Conservation (phyloP, 1,284 basidiomycete genomes). For the Paramarasmius palmivorus region DNA sequence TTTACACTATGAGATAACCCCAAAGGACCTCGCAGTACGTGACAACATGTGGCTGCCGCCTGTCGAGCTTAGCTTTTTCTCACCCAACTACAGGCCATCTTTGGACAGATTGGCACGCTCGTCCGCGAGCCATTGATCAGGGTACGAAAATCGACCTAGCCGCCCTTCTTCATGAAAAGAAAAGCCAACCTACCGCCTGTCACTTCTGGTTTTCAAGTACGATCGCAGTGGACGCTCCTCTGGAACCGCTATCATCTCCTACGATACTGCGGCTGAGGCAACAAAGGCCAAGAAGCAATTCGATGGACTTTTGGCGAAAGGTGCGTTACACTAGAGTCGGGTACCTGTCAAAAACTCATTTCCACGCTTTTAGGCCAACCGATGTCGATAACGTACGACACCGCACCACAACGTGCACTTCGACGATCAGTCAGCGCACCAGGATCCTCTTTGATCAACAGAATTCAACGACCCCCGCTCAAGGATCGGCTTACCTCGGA, state of each 20-base stretch:
- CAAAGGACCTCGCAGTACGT: slow-evolving; percentile 85
- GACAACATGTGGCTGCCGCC: neutral
- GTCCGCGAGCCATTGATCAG: slow-evolving; percentile 90
- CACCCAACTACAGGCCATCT: slow-evolving; percentile 66
- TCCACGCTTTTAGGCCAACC: slow-evolving; percentile 69
- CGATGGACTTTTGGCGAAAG: slow-evolving; percentile 89
- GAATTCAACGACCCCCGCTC: slow-evolving; percentile 66
- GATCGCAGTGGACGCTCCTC: slow-evolving; percentile 94
- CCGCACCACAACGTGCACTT: slow-evolving; percentile 39
- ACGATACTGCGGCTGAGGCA: slow-evolving; percentile 79
- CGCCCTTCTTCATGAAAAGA: slow-evolving; percentile 56
- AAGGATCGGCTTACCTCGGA: slow-evolving; percentile 56
- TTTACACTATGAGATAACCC: slow-evolving; percentile 91
- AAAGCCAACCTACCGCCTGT: slow-evolving; percentile 22
- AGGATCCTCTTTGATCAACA: slow-evolving; percentile 52
- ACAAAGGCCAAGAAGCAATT: slow-evolving; percentile 84
- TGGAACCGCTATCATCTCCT: slow-evolving; percentile 83
- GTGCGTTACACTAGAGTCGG: slow-evolving; percentile 39
- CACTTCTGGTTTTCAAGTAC: slow-evolving; percentile 66
- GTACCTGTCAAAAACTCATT: slow-evolving; percentile 10
- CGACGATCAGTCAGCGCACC: slow-evolving; percentile 49
- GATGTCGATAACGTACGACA: slow-evolving; percentile 73
- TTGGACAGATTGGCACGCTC: slow-evolving; percentile 91
- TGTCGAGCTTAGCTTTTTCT: slow-evolving; percentile 13
- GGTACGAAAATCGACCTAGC: slow-evolving; percentile 76